phyloP scores from a whole-genome alignment of 192 early-diverging fungal species.

The Gigaspora rosea region DNA sequence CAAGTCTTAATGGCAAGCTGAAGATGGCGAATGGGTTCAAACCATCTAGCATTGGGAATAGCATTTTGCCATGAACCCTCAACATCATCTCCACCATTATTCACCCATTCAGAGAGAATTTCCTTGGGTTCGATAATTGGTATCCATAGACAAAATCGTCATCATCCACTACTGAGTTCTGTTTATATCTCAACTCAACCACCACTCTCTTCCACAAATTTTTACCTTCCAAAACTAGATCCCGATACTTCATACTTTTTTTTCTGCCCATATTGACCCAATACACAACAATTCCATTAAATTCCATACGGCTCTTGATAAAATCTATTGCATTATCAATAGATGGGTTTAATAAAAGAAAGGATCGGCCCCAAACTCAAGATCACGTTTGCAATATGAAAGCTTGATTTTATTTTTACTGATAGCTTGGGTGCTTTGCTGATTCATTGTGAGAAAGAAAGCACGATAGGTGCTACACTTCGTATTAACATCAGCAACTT shows the following conservation, averaged over 20 bases:
- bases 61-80: slow-evolving; percentile 11
- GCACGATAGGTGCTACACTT: not conserved
- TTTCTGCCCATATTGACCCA: too few species aligned
- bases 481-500: not conserved
- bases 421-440: not conserved
- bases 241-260: too few species aligned
- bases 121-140: slow-evolving; percentile 4
- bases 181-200: not conserved
- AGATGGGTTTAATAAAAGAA: slow-evolving; percentile 5
- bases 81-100: not conserved
- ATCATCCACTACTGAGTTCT: not conserved
- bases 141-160: slow-evolving; percentile 14
- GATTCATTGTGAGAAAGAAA: not conserved
- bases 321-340: not conserved
- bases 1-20: not conserved
- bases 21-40: slow-evolving; percentile 7
- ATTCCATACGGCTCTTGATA: not conserved
- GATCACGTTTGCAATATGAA: not conserved
- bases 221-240: not conserved
- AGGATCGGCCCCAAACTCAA: not conserved
- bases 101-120: not conserved
- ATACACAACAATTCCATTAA: too few species aligned
- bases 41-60: not conserved
- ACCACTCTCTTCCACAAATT: not conserved
- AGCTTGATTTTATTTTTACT: not conserved